Evolutionary conservation across 768 basidiomycete species (phyloP).

Genomic region (Boletus subcaerulescens): DNA sequence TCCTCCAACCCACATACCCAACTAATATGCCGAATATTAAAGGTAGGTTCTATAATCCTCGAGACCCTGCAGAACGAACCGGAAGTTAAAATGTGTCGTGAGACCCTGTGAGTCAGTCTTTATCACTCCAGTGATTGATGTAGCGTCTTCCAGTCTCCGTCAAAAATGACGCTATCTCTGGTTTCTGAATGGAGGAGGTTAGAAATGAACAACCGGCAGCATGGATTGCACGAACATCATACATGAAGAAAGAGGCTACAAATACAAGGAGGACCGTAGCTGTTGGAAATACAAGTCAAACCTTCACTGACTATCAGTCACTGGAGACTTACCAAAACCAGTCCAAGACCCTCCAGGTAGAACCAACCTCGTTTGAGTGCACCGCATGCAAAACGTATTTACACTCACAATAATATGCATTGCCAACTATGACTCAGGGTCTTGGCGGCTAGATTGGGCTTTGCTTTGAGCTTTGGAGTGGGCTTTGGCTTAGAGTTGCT

Average conservation of each 20-base stretch:
- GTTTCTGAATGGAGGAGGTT: neutral
- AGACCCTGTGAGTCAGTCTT: neutral
- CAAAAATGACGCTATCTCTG: neutral
- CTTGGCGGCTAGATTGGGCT: constrained; percentile 60
- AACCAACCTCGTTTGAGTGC: neutral
- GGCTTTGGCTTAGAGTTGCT: constrained; percentile 52
- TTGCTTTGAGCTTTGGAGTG: constrained; percentile 43
- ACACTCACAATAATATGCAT: neutral
- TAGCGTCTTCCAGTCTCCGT: neutral
- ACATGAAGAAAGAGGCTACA: neutral
- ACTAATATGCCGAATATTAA: too few relatives aligned
- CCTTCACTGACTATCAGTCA: neutral
- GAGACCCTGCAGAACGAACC: neutral
- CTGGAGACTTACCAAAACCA: neutral
- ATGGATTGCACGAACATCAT: neutral
- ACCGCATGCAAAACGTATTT: neutral
- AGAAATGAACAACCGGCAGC: neutral
- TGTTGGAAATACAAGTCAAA: neutral
- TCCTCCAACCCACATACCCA: neutral
- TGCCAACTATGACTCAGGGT: constrained; percentile 13
- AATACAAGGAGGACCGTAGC: neutral
- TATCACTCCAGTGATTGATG: neutral
- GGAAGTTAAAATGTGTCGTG: neutral
- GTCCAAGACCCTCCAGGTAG: too few relatives aligned
- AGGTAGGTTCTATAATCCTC: neutral